Evolutionary conservation across 306 rosid genomes (phyloP), one percentile per base, ranked within the genome.

Genomic region (Inga laurina): DNA sequence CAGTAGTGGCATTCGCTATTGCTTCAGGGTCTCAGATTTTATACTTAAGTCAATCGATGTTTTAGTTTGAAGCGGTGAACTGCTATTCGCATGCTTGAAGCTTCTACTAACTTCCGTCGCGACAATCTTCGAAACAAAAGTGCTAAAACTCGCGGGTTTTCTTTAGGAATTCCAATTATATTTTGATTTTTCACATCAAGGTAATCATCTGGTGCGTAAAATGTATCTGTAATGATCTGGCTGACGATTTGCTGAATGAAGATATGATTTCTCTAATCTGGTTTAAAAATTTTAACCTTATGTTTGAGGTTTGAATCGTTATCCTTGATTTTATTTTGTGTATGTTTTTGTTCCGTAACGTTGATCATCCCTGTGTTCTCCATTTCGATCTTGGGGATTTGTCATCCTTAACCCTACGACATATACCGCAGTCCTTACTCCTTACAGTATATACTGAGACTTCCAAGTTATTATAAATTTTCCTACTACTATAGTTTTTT

Each of bases 171-270:
- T n/a, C 45, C 19, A 15, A 39, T 65, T 35, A 75, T 64, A 34
- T 18, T 75, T 75, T 54, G 46, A 75, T 13, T 18, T 21, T 54
- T 37, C 34, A 56, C 48, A 32, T 74, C 41, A 46, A 48, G 32
- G 9, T 75, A 75, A 52, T 34, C 13, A 18, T 75, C 79, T 52
- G 54, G 41, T 19, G 39, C 80, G 39, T 22, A 57, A 76, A 75
- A 15, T 37, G 35, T 35, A 22, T n/a, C 32, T 57, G n/a, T 54
- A 41, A 37, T 56, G 52, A 27, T 35, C 15, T 51, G 3, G 68
- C 49, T 76, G 79, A 54, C 5, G 19, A 61, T 35, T 75, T 75
- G 32, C 74, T 46, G 75, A 80, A 69, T 39, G 7, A 46, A 68
- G 2, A 74, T 66, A 32, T 74, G 30, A 78, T 30, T 62, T 14